Evolutionary conservation across 163 green algal genomes (phyloP).

Genomic region (Scenedesmus sp.): DNA sequence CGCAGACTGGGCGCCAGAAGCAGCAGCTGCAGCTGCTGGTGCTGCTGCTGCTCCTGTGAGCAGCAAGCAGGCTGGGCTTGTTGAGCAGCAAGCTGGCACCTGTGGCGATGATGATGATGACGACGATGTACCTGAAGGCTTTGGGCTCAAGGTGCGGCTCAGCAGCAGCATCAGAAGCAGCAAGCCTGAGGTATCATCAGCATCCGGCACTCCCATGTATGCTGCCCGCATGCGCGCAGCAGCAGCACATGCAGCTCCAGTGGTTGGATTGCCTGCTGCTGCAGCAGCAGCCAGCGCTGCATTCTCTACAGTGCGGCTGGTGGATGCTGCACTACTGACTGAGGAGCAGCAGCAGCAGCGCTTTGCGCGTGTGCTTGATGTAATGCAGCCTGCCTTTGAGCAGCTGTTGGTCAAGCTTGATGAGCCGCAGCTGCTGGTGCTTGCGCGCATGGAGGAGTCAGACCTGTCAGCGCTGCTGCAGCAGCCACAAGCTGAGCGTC

Average conservation of each 20-base stretch:
- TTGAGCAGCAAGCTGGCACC: not conserved
- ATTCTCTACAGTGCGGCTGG: not conserved
- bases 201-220: not conserved
- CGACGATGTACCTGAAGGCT: not conserved
- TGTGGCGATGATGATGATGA: not conserved
- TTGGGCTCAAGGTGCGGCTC: not conserved
- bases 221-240: not conserved
- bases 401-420: conserved; percentile 2
- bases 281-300: not conserved
- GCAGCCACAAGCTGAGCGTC: not conserved
- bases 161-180: not conserved
- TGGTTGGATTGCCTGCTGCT: not conserved
- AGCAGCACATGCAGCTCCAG: not conserved
- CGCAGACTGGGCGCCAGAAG: not conserved
- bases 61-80: too few relatives aligned
- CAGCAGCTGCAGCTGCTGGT: not conserved
- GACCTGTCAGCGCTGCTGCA: conserved; percentile 14
- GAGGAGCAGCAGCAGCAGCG: conserved; percentile 1
- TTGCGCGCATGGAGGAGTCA: conserved; percentile 20
- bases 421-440: conserved; percentile 32
- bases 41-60: too few relatives aligned
- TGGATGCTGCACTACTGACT: not conserved
- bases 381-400: conserved; percentile 24
- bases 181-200: not conserved
- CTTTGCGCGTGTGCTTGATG: conserved; percentile 30